A percentile compares a stretch with the other conserved stretches of the same genome.
These are phyloP conservation scores for Colletotrichum cereale DNA, from an alignment of 2,329 filamentous ascomycete genomes.

Conservation along the genomic window DNA sequence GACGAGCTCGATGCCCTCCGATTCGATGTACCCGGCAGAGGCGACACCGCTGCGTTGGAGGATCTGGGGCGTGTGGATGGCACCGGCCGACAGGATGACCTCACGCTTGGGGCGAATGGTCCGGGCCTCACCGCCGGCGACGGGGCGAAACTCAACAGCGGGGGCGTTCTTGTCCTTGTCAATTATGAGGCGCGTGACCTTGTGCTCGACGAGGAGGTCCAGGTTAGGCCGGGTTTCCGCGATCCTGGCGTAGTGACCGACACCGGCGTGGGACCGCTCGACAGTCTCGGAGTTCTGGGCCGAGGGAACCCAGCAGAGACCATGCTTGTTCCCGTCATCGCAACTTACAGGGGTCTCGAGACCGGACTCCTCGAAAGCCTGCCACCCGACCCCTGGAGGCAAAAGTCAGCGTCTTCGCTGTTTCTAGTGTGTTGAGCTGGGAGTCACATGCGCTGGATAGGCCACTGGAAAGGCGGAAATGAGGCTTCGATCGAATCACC, in stretches of 20 bases:
- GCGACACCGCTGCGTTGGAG: conserved; percentile 65
- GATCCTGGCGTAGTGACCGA: conserved; percentile 48
- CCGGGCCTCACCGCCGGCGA: conserved; percentile 40
- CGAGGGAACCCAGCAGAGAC: conserved; percentile 48
- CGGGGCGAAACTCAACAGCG: conserved; percentile 43
- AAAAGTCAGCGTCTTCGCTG: neutral
- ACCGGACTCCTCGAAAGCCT: conserved; percentile 45
- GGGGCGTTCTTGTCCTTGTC: conserved; percentile 24
- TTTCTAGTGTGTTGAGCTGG: conserved; percentile 1
- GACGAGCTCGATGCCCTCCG: conserved; percentile 58
- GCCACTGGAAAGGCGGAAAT: conserved; percentile 50
- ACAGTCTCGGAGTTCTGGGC: conserved; percentile 47
- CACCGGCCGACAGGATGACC: conserved; percentile 63
- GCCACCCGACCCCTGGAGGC: conserved; percentile 32
- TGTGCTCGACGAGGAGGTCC: conserved; percentile 47
- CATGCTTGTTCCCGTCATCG: conserved; percentile 48
- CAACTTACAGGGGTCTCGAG: conserved; percentile 44
- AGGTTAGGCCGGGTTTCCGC: conserved; percentile 43
- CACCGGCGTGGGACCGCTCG: conserved; percentile 47
- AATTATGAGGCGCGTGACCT: conserved; percentile 45
- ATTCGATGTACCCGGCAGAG: conserved; percentile 54
- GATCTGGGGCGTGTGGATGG: conserved; percentile 64
- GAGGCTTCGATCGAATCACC: conserved; percentile 49
- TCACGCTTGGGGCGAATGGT: conserved; percentile 53
- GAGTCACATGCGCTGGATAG: conserved; percentile 43